A percentile compares a stretch with the other conserved stretches of the same genome.
Evolutionary conservation across 2,329 filamentous ascomycete genomes (phyloP).

Genomic region (Ascomycota sp.): DNA sequence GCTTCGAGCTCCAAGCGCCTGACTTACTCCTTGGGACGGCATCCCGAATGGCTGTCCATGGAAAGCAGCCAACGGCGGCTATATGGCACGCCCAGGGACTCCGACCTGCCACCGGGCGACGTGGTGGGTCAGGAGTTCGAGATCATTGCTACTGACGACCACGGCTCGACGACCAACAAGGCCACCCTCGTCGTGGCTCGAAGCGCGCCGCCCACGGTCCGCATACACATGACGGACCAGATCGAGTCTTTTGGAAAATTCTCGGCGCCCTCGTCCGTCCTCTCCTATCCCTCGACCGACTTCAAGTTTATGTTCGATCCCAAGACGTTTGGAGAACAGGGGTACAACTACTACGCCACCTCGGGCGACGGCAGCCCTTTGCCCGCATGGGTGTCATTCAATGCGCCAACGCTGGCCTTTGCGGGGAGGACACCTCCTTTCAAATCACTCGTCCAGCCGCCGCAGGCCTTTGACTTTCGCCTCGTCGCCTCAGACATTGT

Average conservation of each 20-base stretch:
- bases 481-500: constrained; percentile 60
- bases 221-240: constrained; percentile 35
- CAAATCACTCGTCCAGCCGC: constrained; percentile 40
- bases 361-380: constrained; percentile 62
- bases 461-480: constrained; percentile 51
- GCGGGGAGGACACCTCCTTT: constrained; percentile 48
- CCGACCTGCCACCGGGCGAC: constrained; percentile 25
- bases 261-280: constrained; percentile 38
- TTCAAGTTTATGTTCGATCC: constrained; percentile 33
- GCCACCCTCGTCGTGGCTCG: constrained; percentile 53
- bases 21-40: constrained; percentile 43
- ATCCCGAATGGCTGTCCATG: constrained; percentile 57
- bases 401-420: constrained; percentile 42
- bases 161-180: constrained; percentile 41
- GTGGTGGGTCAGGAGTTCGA: constrained; percentile 40
- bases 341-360: constrained; percentile 55
- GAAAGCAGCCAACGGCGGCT: constrained; percentile 44
- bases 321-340: constrained; percentile 41
- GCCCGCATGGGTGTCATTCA: constrained; percentile 69
- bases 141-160: constrained; percentile 48
- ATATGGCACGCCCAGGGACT: constrained; percentile 44
- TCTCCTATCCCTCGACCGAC: constrained; percentile 28
- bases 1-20: constrained; percentile 35
- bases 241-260: constrained; percentile 35
- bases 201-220: constrained; percentile 29